Conservation (phyloP, 208 protist genomes). For the Leishmania martiniquensis region DNA sequence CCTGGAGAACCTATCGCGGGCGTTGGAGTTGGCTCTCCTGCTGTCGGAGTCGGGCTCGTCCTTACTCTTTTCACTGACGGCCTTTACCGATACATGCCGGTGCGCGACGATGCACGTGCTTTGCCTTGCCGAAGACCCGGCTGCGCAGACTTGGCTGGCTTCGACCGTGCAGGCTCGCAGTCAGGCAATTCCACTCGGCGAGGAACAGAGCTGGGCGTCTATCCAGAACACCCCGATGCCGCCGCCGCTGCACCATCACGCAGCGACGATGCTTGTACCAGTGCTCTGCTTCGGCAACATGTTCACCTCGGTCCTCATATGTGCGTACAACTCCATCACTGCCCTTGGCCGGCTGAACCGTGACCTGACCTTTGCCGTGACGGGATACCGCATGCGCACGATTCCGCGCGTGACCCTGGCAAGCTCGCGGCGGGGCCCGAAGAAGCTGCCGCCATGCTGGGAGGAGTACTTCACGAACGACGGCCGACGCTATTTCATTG, state of each 20-base stretch:
- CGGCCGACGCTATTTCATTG: slow-evolving; percentile 72
- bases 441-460: slow-evolving; percentile 66
- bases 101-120: slow-evolving; percentile 78
- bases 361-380: slow-evolving; percentile 71
- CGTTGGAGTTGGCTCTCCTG: slow-evolving; percentile 58
- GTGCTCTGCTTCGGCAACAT: slow-evolving; percentile 81
- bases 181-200: slow-evolving; percentile 57
- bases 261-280: slow-evolving; percentile 74
- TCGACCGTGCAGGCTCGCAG: slow-evolving; percentile 70
- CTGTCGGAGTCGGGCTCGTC: slow-evolving; percentile 76
- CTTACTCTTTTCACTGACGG: slow-evolving; percentile 79
- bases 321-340: slow-evolving; percentile 84
- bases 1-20: slow-evolving; percentile 75
- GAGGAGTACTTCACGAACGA: slow-evolving; percentile 83
- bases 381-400: slow-evolving; percentile 75
- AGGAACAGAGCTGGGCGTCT: slow-evolving; percentile 71
- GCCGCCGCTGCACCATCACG: slow-evolving; percentile 73
- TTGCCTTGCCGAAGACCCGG: slow-evolving; percentile 78
- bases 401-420: slow-evolving; percentile 62
- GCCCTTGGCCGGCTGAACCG: slow-evolving; percentile 66
- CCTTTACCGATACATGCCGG: slow-evolving; percentile 75
- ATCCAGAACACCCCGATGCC: slow-evolving; percentile 83
- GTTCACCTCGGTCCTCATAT: slow-evolving; percentile 79
- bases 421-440: slow-evolving; percentile 40
- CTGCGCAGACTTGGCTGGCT: slow-evolving; percentile 70